phyloP scores from a whole-genome alignment of 192 early-diverging fungal species.

The Martensiomyces pterosporus region DNA sequence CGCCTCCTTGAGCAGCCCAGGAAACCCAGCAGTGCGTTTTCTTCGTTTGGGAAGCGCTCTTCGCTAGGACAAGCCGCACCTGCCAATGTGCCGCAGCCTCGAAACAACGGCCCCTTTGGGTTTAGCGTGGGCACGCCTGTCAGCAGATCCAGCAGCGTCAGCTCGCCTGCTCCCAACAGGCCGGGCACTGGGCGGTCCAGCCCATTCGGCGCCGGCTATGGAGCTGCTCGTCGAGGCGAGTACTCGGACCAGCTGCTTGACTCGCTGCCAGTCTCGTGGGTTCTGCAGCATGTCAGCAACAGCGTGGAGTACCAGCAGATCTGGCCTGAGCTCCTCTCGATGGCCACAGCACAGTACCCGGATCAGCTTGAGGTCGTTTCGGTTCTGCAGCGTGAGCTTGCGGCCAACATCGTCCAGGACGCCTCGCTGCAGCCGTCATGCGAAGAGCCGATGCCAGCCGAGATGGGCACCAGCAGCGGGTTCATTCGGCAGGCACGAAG shows the following conservation, averaged over 20 bases:
- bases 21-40: slow-evolving; percentile 1
- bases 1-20: slow-evolving; percentile 23
- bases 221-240: slow-evolving; percentile 11
- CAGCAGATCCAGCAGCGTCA: slow-evolving; percentile 8
- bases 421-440: no score
- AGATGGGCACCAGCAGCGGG: neutral
- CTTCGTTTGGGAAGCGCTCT: neutral
- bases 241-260: slow-evolving; percentile 51
- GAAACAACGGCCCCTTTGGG: slow-evolving; percentile 8
- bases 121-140: neutral
- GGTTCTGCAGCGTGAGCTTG: slow-evolving; percentile 31
- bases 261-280: slow-evolving; percentile 34
- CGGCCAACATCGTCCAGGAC: neutral
- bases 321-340: slow-evolving; percentile 45
- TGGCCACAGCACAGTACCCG: slow-evolving; percentile 45
- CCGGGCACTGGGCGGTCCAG: slow-evolving; percentile 1
- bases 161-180: neutral
- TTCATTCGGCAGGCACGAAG: neutral
- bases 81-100: slow-evolving; percentile 13
- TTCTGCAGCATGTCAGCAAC: slow-evolving; percentile 25
- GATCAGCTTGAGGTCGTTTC: slow-evolving; percentile 43
- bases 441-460: no score
- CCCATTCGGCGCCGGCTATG: slow-evolving; percentile 1
- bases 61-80: neutral
- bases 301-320: slow-evolving; percentile 27